Conservation (phyloP, 768 basidiomycete species). For the Lentinus brumalis region DNA sequence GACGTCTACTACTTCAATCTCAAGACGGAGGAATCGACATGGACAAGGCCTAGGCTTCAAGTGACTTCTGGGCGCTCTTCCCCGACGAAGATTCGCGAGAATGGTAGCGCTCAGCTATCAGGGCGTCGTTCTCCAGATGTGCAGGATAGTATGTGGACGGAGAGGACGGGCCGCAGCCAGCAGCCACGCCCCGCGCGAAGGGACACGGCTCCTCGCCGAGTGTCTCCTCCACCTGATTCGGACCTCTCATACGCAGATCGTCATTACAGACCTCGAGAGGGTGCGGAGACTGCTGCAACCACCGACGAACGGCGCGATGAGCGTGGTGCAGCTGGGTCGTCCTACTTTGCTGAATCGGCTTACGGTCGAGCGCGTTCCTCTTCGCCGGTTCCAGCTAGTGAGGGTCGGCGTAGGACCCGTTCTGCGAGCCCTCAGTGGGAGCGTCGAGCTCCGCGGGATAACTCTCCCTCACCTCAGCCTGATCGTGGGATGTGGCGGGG, state of each 20-base stretch:
- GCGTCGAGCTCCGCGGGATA: constrained; percentile 15
- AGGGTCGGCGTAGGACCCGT: constrained; percentile 16
- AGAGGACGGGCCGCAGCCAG: constrained; percentile 27
- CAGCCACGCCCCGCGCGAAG: constrained; percentile 17
- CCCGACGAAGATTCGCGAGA: constrained; percentile 24
- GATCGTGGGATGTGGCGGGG: constrained; percentile 13
- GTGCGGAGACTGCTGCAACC: constrained; percentile 1
- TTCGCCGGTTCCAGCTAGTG: constrained; percentile 3
- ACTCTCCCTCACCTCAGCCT: constrained; percentile 15
- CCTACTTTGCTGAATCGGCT: neutral
- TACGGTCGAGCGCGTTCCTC: constrained; percentile 7
- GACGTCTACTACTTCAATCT: constrained; percentile 61
- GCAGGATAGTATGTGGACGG: constrained; percentile 25
- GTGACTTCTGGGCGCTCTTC: constrained; percentile 26
- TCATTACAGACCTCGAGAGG: constrained; percentile 59
- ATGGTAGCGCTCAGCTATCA: constrained; percentile 23
- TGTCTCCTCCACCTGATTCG: constrained; percentile 5
- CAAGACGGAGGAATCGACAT: constrained; percentile 57
- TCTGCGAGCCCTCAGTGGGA: constrained; percentile 25
- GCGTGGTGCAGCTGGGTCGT: constrained; percentile 4
- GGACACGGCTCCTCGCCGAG: constrained; percentile 2
- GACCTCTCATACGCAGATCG: constrained; percentile 59
- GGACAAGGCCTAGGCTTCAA: constrained; percentile 49
- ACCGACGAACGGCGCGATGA: constrained; percentile 17
- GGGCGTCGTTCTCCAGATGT: constrained; percentile 26